These are phyloP conservation scores for Pichia phayaonensis DNA, from an alignment of 805 yeast species.

Conservation along the genomic window DNA sequence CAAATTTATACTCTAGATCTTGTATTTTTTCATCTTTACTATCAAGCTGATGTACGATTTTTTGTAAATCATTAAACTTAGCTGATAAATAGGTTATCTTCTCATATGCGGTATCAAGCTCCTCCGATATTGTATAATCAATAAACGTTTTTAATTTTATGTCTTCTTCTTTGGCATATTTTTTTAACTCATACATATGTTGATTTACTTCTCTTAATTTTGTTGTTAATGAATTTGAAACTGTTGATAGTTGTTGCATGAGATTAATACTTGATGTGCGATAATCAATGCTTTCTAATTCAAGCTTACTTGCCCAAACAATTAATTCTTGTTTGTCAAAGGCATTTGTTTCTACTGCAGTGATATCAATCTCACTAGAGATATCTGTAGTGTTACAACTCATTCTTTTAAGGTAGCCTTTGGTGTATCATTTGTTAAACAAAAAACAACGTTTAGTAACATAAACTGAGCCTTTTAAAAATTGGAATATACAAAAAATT, in stretches of 20 bases:
- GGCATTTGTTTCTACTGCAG: not conserved
- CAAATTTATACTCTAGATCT: not conserved
- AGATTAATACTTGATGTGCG: constrained; percentile 25
- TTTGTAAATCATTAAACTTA: not conserved
- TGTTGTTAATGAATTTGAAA: constrained; percentile 8
- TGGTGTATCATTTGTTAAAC: not conserved
- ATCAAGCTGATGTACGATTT: not conserved
- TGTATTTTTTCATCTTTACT: not conserved
- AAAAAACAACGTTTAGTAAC: not conserved
- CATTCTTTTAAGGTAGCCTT: not conserved
- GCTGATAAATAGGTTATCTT: not conserved
- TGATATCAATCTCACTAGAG: constrained; percentile 4
- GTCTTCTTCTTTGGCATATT: constrained; percentile 6
- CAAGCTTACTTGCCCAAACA: constrained; percentile 45
- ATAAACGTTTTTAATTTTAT: constrained; percentile 1
- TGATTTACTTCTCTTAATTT: constrained; percentile 2
- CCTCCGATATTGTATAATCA: constrained; percentile 1
- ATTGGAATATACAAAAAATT: not conserved
- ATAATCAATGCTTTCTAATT: constrained; percentile 39
- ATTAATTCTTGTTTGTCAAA: constrained; percentile 24
- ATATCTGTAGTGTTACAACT: constrained; percentile 3
- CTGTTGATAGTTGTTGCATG: constrained; percentile 7
- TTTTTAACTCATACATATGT: constrained; percentile 6
- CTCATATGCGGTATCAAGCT: constrained; percentile 3
- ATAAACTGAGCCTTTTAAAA: not conserved